Base-by-base conservation (phyloP, 192 early-diverging fungal species). In the Helicostylum pulchrum region DNA sequence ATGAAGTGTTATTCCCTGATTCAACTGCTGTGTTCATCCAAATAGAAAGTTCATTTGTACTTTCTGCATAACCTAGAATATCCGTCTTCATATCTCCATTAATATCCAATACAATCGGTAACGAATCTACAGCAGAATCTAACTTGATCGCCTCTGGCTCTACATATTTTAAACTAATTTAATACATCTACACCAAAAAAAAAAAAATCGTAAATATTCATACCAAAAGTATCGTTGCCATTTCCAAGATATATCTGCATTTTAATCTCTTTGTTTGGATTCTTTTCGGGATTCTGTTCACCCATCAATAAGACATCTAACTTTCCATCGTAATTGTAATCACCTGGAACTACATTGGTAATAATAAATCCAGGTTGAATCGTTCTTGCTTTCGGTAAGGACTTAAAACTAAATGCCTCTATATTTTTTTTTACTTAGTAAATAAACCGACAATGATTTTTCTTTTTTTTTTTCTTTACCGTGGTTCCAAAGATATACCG, bases 281-380 rank as follows among this genome's bases (percentile, higher is more conserved):
- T 36, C 21, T 53, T 62, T 2, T 42, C 43, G 19, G 53, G 56
- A 31, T 65, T 72, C 39, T 66, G 52, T 63, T 79, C 79, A 23
- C 85, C 87, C 87, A 93, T 88, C 8, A 94, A 70, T 9, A 97
- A 74, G 4, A 96, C 50, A 77, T 97, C 95, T 50, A 95, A 66
- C 15, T 87, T 78, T 6, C 94, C 95, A 72, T 97, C 95, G 68
- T 90, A 88, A 65, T 96, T 89, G 54, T 85, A 97, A 69, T 97
- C 95, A 44, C 89, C 91, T 2, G 91, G 86, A 12, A 95, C 77
- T 21, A 93, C 82, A 63, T 91, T 93, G 56, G 82, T 87, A 44
- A 89, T 86, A 3, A 82, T 64, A 45, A 84, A 68, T 4, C 71
- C 71, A 9, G 65, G 61, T 0, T 69, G 36, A 43, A 75, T 75